Evolutionary conservation across 148 eudicot species (phyloP).

Genomic region (Camellia sinensis): DNA sequence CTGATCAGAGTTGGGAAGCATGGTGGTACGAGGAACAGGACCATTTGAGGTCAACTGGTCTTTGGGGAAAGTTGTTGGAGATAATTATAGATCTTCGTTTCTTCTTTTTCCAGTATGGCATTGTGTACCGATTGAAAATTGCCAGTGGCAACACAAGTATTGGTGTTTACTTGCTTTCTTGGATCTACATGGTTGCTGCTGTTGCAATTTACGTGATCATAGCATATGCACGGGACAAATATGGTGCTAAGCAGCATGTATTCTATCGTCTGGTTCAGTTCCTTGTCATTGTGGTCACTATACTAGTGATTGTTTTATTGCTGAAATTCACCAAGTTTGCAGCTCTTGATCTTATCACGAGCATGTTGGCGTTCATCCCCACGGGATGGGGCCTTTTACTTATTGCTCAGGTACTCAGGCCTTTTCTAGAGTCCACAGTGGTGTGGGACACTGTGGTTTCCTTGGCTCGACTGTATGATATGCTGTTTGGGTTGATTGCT

Average conservation of each 20-base stretch:
- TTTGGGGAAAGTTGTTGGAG: constrained; percentile 91
- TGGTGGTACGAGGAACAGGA: constrained; percentile 99
- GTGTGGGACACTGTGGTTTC: constrained; percentile 86
- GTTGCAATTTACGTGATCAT: constrained; percentile 58
- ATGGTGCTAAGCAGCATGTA: constrained; percentile 58
- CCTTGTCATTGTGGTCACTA: constrained; percentile 44
- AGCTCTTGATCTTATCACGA: constrained; percentile 61
- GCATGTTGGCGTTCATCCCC: constrained; percentile 83
- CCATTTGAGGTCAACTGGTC: constrained; percentile 78
- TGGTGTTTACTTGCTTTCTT: constrained; percentile 78
- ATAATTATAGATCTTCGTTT: constrained; percentile 78
- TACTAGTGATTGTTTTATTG: constrained; percentile 53
- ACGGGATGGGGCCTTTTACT: constrained; percentile 87
- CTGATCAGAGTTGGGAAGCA: constrained; percentile 92
- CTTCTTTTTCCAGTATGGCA: constrained; percentile 96
- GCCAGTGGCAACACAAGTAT: constrained; percentile 43
- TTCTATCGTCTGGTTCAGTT: constrained; percentile 71
- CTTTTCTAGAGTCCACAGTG: constrained; percentile 67
- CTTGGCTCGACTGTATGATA: constrained; percentile 84
- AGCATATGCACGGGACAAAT: constrained; percentile 67
- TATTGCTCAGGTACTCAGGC: constrained; percentile 86
- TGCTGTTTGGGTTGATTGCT: constrained; percentile 70
- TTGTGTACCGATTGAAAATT: constrained; percentile 73
- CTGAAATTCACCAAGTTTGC: constrained; percentile 51
- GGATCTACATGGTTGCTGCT: constrained; percentile 59